Percentiles rank a stretch among this genome's conserved stretches.
These are phyloP conservation scores for Eucalyptus tenuipes DNA, from an alignment of 345 rosid genomes.

Conservation along the genomic window DNA sequence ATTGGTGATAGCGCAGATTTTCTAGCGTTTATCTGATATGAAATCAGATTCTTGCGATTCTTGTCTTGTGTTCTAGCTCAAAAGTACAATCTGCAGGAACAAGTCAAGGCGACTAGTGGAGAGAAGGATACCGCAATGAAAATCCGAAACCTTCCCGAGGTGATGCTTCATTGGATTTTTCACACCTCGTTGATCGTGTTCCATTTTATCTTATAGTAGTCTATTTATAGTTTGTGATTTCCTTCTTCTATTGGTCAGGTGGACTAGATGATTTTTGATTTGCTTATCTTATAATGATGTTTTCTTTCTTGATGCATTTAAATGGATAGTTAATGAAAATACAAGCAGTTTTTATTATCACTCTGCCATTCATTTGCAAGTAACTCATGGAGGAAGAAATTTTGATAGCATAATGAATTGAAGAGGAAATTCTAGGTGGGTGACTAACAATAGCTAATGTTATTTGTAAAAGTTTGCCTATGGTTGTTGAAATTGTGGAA, in stretches of 20 bases:
- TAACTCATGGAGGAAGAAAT: background rate
- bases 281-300: background rate
- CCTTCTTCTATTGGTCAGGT: background rate
- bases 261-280: background rate
- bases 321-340: background rate
- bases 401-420: background rate
- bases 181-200: background rate
- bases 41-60: background rate
- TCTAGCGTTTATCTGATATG: background rate
- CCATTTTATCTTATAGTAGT: background rate
- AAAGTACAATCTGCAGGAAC: slow-evolving; percentile 25
- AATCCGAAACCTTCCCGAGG: slow-evolving; percentile 52
- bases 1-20: background rate
- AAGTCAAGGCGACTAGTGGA: slow-evolving; percentile 11
- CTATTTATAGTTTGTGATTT: background rate
- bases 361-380: background rate
- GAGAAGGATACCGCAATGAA: slow-evolving; percentile 1
- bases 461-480: background rate
- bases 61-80: background rate
- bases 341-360: background rate
- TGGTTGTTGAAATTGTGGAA: background rate
- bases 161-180: background rate
- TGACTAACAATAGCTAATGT: background rate
- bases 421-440: background rate
- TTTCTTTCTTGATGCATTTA: background rate